Evolutionary conservation across 2,329 filamentous ascomycete species (phyloP).

Genomic region (Drechslerella stenobrocha): DNA sequence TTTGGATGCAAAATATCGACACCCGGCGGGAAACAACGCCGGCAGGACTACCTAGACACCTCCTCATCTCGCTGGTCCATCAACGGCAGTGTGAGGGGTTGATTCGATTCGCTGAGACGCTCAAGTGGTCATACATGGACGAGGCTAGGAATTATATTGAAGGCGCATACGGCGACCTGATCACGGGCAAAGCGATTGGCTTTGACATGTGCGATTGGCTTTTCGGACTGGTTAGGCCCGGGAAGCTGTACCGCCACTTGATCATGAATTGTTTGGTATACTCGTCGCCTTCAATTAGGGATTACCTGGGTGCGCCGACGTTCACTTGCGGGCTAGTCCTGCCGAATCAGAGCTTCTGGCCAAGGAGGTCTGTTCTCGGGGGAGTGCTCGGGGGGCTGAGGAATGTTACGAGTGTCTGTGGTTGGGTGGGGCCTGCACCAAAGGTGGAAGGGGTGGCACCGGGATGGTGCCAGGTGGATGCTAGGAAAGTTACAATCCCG

Average conservation of each 20-base stretch:
- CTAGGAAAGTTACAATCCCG: slow-evolving; percentile 39
- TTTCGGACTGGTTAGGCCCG: slow-evolving; percentile 42
- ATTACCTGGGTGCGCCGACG: slow-evolving; percentile 34
- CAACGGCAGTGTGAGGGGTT: slow-evolving; percentile 44
- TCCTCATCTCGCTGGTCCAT: slow-evolving; percentile 42
- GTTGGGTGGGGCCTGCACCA: slow-evolving; percentile 43
- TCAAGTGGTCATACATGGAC: slow-evolving; percentile 44
- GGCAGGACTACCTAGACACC: slow-evolving; percentile 29
- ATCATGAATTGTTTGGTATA: slow-evolving; percentile 45
- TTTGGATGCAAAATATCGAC: slow-evolving; percentile 48
- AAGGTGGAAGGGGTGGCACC: slow-evolving; percentile 29
- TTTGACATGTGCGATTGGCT: slow-evolving; percentile 48
- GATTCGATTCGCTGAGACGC: slow-evolving; percentile 44
- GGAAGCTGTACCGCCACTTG: slow-evolving; percentile 39
- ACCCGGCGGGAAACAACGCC: slow-evolving; percentile 31
- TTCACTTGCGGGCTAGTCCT: slow-evolving; percentile 36
- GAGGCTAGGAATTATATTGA: slow-evolving; percentile 46
- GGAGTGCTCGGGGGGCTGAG: slow-evolving; percentile 43
- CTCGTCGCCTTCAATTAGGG: slow-evolving; percentile 38
- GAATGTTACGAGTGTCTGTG: slow-evolving; percentile 33
- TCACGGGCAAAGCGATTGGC: slow-evolving; percentile 35
- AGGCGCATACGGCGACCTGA: slow-evolving; percentile 42
- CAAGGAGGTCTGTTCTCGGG: slow-evolving; percentile 31
- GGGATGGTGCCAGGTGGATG: slow-evolving; percentile 43
- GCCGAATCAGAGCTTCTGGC: slow-evolving; percentile 44